A percentile compares a stretch with the other conserved stretches of the same genome.
phyloP scores from a whole-genome alignment of 257 asterid species.

The Solanum dulcamara region DNA sequence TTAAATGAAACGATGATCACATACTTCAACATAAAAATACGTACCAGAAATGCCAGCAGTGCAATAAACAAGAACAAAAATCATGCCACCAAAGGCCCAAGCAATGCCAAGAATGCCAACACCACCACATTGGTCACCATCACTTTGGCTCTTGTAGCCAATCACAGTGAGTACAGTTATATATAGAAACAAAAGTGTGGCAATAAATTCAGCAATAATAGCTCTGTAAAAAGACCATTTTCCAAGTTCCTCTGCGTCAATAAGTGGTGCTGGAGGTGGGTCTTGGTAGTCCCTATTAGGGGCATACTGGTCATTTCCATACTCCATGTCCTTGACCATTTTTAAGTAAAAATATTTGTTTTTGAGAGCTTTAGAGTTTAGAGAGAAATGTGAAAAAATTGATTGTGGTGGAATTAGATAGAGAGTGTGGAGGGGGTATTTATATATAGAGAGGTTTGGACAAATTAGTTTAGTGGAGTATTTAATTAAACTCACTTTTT shows the following conservation, averaged over 20 bases:
- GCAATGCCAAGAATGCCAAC: slow-evolving; percentile 78
- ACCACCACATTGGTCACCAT: slow-evolving; percentile 46
- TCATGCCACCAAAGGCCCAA: slow-evolving; percentile 85
- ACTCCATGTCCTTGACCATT: slow-evolving; percentile 45
- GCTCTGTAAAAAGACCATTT: slow-evolving; percentile 66
- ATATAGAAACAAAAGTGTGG: slow-evolving; percentile 53
- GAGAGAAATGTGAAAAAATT: background rate
- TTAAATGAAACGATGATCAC: background rate
- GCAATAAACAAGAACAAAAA: slow-evolving; percentile 67
- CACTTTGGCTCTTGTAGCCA: slow-evolving; percentile 59
- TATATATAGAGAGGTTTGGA: background rate
- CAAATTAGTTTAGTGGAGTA: background rate
- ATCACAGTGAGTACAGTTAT: slow-evolving; percentile 60
- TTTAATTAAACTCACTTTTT: background rate
- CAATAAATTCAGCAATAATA: slow-evolving; percentile 51
- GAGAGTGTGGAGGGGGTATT: background rate
- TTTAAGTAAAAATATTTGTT: background rate
- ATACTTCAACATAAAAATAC: background rate
- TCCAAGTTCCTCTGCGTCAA: slow-evolving; percentile 45
- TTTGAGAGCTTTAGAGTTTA: background rate
- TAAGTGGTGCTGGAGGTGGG: slow-evolving; percentile 57
- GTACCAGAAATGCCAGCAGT: slow-evolving; percentile 74
- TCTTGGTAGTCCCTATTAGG: slow-evolving; percentile 49
- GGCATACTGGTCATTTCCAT: slow-evolving; percentile 3
- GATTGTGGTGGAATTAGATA: background rate